A percentile compares a stretch with the other conserved stretches of the same genome.
Evolutionary conservation across 1,284 basidiomycete species (phyloP).

Genomic region (Grifola frondosa): DNA sequence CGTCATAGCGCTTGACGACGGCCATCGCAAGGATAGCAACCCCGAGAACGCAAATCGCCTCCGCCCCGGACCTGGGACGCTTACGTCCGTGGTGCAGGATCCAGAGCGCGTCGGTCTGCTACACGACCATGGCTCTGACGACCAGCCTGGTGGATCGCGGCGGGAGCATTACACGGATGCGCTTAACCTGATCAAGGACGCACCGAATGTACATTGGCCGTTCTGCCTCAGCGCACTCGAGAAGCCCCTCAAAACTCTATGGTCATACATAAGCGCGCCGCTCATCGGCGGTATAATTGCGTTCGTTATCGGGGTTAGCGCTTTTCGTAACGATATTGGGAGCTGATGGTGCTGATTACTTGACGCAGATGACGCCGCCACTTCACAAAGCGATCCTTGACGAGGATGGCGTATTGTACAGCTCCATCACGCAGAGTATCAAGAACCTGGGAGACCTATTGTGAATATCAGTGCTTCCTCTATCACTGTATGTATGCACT

Average conservation of each 20-base stretch:
- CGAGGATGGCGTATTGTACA: constrained; percentile 27
- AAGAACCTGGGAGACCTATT: constrained; percentile 33
- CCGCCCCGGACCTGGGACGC: constrained; percentile 19
- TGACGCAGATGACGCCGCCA: constrained; percentile 24
- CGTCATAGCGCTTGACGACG: constrained; percentile 25
- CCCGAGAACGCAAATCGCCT: constrained; percentile 15
- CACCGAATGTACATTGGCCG: constrained; percentile 29
- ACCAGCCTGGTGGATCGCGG: constrained; percentile 4
- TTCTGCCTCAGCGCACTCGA: constrained; percentile 14
- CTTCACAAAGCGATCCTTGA: constrained; percentile 24
- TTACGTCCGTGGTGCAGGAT: constrained; percentile 27
- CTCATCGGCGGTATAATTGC: constrained; percentile 32
- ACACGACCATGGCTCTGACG: constrained; percentile 9
- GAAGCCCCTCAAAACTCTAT: constrained; percentile 22
- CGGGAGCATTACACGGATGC: constrained; percentile 12
- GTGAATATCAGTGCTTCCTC: constrained; percentile 14
- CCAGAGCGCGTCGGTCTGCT: constrained; percentile 30
- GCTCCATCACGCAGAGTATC: constrained; percentile 25
- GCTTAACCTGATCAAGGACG: constrained; percentile 24
- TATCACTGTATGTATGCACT: not conserved
- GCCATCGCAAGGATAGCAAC: constrained; percentile 10
- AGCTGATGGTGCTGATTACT: not conserved
- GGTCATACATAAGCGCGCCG: constrained; percentile 25
- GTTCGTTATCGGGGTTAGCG: constrained; percentile 28
- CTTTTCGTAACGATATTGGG: not conserved